Base-by-base conservation (phyloP, 2,329 filamentous ascomycete species). In the Ceratocystis ficicola region DNA sequence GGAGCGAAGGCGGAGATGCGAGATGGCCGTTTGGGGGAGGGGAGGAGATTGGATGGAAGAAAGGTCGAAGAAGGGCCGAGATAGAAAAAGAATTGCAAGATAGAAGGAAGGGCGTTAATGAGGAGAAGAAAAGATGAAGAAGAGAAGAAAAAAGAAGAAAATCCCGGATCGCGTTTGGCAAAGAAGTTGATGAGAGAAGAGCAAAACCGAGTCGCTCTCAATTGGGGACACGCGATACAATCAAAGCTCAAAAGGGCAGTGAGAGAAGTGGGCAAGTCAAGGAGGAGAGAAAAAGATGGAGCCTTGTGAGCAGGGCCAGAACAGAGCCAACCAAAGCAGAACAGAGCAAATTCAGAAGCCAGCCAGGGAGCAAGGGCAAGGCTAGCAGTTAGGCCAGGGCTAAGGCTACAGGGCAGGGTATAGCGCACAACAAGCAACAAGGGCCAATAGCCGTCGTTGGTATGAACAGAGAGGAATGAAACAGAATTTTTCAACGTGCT, bases 251-350 rank as follows among this genome's bases (percentile, higher is more conserved):
- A 36, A 36, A 12, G 36, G 36, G 36, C 10, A 12, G 36, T 10
- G 36, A 36, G 48, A n/a, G 22, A 25, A 52, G 48, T 25, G 48
- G 22, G 48, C 17, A 60, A 36, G 28, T 10, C n/a, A 60, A 32
- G 63, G 66, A 68, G 66, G 67, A 41, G 65, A 69, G 67, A 70
- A 69, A 70, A 71, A 72, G 73, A 73, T 71, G 75, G 22, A 52
- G 48, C 48, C 48, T 36, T 36, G 36, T 36, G 10, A 36, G 36
- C 36, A 36, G 36, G 36, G 36, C 36, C 12, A 36, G 36, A 36
- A 36, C 36, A 36, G 36, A 36, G 36, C 36, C 10, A 10, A 12
- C 36, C 36, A 66, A 46, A 36, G 36, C 36, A 36, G 36, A 36
- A 36, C 8, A 36, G 3, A 36, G 36, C 36, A 36, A 36, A 36